Percentiles rank a stretch among this genome's conserved stretches.
Evolutionary conservation across 768 basidiomycete species (phyloP).

Genomic region (Stropharia rugosoannulata): DNA sequence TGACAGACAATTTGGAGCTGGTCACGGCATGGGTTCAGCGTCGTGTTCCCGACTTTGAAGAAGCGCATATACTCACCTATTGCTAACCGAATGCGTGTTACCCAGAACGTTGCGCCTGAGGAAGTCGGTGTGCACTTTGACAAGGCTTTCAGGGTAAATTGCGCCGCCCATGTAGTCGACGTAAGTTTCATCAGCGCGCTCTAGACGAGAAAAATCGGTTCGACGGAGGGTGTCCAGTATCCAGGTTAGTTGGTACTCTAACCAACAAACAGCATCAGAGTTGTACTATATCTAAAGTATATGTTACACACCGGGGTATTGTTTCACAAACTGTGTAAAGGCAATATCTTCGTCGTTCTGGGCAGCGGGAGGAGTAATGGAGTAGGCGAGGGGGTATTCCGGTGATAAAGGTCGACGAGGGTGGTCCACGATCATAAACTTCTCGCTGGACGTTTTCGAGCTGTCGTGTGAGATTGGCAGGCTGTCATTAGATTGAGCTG

Average conservation of each 20-base stretch:
- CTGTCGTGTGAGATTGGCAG: constrained; percentile 40
- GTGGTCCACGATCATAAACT: constrained; percentile 20
- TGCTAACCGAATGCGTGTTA: constrained; percentile 83
- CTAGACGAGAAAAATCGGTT: constrained; percentile 60
- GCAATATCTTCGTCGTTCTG: constrained; percentile 35
- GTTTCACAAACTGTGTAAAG: constrained; percentile 49
- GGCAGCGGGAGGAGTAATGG: constrained; percentile 25
- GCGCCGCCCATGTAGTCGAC: constrained; percentile 88
- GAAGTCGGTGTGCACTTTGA: constrained; percentile 69
- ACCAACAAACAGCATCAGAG: background rate
- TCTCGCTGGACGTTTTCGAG: constrained; percentile 32
- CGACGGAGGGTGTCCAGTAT: constrained; percentile 66
- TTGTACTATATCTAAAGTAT: background rate
- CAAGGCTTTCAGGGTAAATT: constrained; percentile 76
- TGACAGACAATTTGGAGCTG: constrained; percentile 71
- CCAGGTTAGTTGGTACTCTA: constrained; percentile 68
- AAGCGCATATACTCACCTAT: constrained; percentile 57
- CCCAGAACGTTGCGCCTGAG: constrained; percentile 67
- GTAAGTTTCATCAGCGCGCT: constrained; percentile 68
- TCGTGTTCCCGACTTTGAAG: background rate
- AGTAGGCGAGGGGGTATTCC: constrained; percentile 20
- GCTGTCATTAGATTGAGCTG: constrained; percentile 32
- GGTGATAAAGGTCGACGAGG: constrained; percentile 22
- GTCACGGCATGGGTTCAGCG: constrained; percentile 2
- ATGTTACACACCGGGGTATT: constrained; percentile 32